These are phyloP conservation scores for Blastocystis sp. DNA, from an alignment of 352 stramenopile genomes.

Conservation along the genomic window DNA sequence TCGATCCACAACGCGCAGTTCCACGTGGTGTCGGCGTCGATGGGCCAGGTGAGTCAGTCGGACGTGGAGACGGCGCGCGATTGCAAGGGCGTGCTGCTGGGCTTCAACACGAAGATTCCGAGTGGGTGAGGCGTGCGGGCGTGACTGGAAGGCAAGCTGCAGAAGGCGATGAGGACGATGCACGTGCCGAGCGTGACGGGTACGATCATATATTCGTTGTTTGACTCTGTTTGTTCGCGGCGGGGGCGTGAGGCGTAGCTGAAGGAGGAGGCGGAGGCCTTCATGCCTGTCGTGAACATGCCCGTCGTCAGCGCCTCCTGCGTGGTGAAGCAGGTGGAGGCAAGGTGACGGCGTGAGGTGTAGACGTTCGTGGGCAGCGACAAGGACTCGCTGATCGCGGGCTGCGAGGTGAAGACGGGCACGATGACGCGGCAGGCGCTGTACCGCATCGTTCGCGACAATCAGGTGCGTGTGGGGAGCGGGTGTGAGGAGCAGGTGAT, in stretches of 20 bases:
- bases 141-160: slow-evolving; percentile 7
- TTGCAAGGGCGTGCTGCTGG: slow-evolving; percentile 80
- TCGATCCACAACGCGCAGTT: slow-evolving; percentile 80
- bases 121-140: slow-evolving; percentile 75
- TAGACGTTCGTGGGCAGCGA: slow-evolving; percentile 43
- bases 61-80: slow-evolving; percentile 81
- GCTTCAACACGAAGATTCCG: slow-evolving; percentile 82
- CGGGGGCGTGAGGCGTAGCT: slow-evolving; percentile 77
- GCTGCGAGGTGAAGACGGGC: slow-evolving; percentile 18
- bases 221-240: slow-evolving; percentile 75
- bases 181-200: slow-evolving; percentile 13
- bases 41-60: slow-evolving; percentile 78
- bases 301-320: slow-evolving; percentile 2
- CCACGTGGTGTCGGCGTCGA: slow-evolving; percentile 69
- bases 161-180: slow-evolving; percentile 32
- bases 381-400: slow-evolving; percentile 35
- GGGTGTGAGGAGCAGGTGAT: slow-evolving; percentile 11
- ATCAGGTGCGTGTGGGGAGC: not conserved
- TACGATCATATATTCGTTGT: slow-evolving; percentile 66
- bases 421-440: slow-evolving; percentile 22
- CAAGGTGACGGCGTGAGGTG: not conserved
- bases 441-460: slow-evolving; percentile 27
- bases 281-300: slow-evolving; percentile 79
- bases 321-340: not conserved
- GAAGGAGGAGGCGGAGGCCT: slow-evolving; percentile 79